Base-by-base conservation (phyloP, 768 basidiomycete species). In the Podaxis mareebaensis region DNA sequence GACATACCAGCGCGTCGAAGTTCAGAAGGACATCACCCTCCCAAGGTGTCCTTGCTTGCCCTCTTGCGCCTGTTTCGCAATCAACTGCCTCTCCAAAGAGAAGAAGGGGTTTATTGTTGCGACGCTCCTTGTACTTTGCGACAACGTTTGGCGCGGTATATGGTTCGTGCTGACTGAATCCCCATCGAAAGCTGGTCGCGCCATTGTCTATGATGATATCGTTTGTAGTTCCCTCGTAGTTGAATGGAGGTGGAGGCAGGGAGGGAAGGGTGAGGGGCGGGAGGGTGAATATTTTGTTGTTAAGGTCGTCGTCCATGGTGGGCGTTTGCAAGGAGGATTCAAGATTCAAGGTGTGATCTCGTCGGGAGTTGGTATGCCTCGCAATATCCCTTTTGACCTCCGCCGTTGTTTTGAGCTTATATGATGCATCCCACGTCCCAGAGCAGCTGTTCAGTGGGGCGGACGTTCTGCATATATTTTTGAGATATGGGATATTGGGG, bases 21-120 rank as follows among this genome's bases (percentile, higher is more conserved):
- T 95, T 95, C 68, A 94, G 81, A 53, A 98, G 74, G 22, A 97
- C 87, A 71, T 99, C 97, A 7, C 94, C 95, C 72, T 99, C 97
- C 90, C 92, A 99, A 59, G 96, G 89, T 0, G 86, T 87, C 69
- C 86, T 88, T 6, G 88, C 82, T 72, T 92, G 92, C 1, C 86
- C 84, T 68, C 90, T 85, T 63, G 93, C 90, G 11, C 88, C 91
- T 44, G 90, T 90, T 73, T 99, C 97, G 12, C 87, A 80, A 49
- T 97, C 96, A 33, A 93, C 86, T 11, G 87, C 94, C 36, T 91
- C 87, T 0, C 97, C 97, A 62, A 96, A 96, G 12, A 99, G 80
- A 33, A 96, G 72, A n/a, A 96, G 77, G 0, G 88, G 90, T 64
- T 84, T 88, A 73, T 93, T 94, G 13, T 82, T 86, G 73, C 88